Evolutionary conservation across 352 stramenopile species (phyloP), one percentile per base, ranked within the genome.

Genomic region (Globisporangium apiculatum): DNA sequence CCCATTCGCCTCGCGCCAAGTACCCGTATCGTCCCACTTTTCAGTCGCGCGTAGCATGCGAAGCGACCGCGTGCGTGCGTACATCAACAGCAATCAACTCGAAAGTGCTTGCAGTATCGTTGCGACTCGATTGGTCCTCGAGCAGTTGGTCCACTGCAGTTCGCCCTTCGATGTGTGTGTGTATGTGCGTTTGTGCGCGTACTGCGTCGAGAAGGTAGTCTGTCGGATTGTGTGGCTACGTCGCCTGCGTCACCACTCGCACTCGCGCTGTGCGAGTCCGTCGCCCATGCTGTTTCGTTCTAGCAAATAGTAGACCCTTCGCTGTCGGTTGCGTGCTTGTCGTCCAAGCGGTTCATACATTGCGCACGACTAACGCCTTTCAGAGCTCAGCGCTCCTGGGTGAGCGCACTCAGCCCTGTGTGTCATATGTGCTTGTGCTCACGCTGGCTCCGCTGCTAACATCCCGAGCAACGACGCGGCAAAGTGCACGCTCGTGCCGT

Each of bases 401-500:
- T 31, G 24, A 31, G 24, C 24, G 24, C 24, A 31, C 1, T 31
- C 24, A 31, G 1, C 10, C 12, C 8, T 48, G 31, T 9, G 4
- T 1, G 4, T 15, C 41, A 45, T 9, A 31, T 7, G 14, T 8
- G 7, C 5, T 18, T 8, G 4, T 54, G 37, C 14, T 59, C 60
- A 66, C 14, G 36, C 10, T 11, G 31, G 36, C 7, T 58, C 37
- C 0, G 36, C 24, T 5, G 58, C 50, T 35, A 65, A 48, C 58
- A 68, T 65, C 17, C 41, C 57, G 14, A 68, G 47, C 14, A 68
- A 37, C 36, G 62, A 68, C 6, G 57, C 52, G 1, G 62, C 62
- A 40, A 58, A 48, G 31, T 42, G 18, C 14, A 65, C 12, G 42
- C 58, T 61, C 42, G 52, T 58, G 36, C 49, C 46, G 40, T 68